Conservation (phyloP, 2,329 filamentous ascomycete species). For the Colletotrichum sansevieriae region DNA sequence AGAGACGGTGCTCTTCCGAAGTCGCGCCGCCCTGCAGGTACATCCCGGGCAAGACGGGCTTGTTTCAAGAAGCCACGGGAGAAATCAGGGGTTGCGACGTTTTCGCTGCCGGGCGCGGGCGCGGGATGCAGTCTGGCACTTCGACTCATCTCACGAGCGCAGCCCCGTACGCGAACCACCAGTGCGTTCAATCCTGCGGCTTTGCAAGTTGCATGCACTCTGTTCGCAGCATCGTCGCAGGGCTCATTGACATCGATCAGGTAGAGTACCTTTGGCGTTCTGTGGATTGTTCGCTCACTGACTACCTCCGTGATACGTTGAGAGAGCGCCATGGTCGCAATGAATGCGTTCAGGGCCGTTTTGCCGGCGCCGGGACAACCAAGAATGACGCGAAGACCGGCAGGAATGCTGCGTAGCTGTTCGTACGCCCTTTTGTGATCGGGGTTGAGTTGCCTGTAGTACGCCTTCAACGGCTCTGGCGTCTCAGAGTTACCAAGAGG, state of each 20-base stretch:
- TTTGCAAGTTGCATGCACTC: conserved; percentile 55
- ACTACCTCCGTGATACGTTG: background rate
- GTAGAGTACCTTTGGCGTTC: conserved; percentile 54
- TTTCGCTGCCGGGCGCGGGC: conserved; percentile 40
- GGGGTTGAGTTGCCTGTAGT: conserved; percentile 48
- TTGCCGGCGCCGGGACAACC: conserved; percentile 63
- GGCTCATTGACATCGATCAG: conserved; percentile 63
- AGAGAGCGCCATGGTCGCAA: conserved; percentile 52
- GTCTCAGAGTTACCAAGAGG: conserved; percentile 14
- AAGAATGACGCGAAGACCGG: conserved; percentile 59
- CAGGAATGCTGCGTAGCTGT: conserved; percentile 53
- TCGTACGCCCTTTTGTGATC: conserved; percentile 55
- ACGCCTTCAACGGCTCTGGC: background rate
- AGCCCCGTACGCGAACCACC: conserved; percentile 37
- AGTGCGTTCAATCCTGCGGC: conserved; percentile 50
- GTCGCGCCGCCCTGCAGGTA: background rate
- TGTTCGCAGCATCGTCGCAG: conserved; percentile 59
- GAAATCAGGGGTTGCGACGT: conserved; percentile 30
- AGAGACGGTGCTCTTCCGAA: conserved; percentile 49
- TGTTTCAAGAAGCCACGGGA: conserved; percentile 34
- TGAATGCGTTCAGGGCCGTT: conserved; percentile 60
- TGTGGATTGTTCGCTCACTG: conserved; percentile 18
- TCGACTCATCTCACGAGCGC: conserved; percentile 35
- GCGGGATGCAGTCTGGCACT: conserved; percentile 28
- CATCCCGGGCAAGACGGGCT: background rate